phyloP scores from a whole-genome alignment of 2,329 filamentous ascomycete genomes.

The Fusarium buharicum region DNA sequence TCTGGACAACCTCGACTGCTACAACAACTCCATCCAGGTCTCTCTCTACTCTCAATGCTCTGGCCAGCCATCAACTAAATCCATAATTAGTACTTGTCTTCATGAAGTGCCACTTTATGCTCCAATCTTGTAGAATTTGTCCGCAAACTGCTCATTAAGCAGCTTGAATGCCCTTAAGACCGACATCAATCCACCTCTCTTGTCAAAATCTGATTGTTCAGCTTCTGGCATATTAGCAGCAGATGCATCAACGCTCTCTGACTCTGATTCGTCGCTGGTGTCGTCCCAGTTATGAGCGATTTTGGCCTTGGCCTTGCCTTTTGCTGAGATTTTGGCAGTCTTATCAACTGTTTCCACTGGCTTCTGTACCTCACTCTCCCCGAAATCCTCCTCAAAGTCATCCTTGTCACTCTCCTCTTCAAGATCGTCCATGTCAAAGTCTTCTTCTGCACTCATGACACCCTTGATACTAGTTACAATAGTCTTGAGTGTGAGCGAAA shows the following conservation, averaged over 20 bases:
- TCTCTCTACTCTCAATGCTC: too few species aligned
- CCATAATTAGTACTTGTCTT: background rate
- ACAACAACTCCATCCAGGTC: too few species aligned
- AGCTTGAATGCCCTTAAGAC: conserved; percentile 69
- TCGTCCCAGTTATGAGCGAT: conserved; percentile 57
- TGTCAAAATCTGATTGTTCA: conserved; percentile 42
- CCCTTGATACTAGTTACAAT: conserved; percentile 73
- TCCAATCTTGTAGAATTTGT: conserved; percentile 71
- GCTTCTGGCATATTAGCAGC: background rate
- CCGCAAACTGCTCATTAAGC: conserved; percentile 69
- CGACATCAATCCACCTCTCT: conserved; percentile 60
- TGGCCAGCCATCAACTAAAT: background rate
- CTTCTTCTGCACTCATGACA: conserved; percentile 56
- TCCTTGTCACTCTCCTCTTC: conserved; percentile 48
- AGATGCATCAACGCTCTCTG: conserved; percentile 46
- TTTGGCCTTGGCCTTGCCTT: conserved; percentile 33
- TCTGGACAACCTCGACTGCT: too few species aligned
- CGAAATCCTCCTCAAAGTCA: conserved; percentile 31
- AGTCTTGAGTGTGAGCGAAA: conserved; percentile 70
- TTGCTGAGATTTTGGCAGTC: background rate
- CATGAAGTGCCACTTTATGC: conserved; percentile 52
- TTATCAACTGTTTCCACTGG: background rate
- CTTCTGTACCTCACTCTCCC: background rate
- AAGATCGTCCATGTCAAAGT: conserved; percentile 47
- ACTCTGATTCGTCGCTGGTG: conserved; percentile 42